Evolutionary conservation across 305 asterid species (phyloP).

Genomic region (Plantago coronopus): DNA sequence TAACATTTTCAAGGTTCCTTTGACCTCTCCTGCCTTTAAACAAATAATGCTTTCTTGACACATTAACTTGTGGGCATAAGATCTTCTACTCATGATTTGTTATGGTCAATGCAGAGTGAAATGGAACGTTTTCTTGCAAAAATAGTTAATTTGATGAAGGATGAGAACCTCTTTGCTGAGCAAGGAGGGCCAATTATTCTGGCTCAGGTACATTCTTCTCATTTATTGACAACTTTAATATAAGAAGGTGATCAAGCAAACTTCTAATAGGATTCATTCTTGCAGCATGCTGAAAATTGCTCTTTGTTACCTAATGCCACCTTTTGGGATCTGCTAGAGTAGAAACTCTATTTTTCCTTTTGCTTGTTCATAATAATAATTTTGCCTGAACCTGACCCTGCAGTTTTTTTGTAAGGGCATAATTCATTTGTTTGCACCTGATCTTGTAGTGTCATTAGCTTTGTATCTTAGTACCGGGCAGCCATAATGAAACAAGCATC

Average conservation of each 20-base stretch:
- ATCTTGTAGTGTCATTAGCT: too few species aligned
- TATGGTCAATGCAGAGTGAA: conserved; percentile 48
- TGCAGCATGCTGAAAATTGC: too few species aligned
- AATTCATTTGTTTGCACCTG: too few species aligned
- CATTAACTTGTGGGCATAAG: conserved; percentile 11
- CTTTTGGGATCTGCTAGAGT: too few species aligned
- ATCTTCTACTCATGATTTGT: conserved; percentile 12
- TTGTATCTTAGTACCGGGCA: too few species aligned
- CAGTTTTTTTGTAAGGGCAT: too few species aligned
- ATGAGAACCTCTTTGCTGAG: conserved; percentile 67
- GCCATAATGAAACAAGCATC: too few species aligned
- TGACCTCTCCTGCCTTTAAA: neutral
- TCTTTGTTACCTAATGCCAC: too few species aligned
- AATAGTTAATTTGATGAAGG: conserved; percentile 73
- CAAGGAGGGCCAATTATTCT: conserved; percentile 90
- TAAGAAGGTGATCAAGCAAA: neutral
- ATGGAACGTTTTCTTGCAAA: conserved; percentile 68
- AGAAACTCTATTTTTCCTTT: too few species aligned
- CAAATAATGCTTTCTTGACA: conserved; percentile 5
- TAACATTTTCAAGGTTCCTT: conserved; percentile 47
- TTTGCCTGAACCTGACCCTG: too few species aligned
- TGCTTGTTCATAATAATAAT: too few species aligned
- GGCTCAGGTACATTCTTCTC: conserved; percentile 52
- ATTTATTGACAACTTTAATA: neutral
- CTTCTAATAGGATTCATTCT: neutral